Conservation (phyloP, 495 filamentous ascomycete genomes). For the Sphaerosporella brunnea region DNA sequence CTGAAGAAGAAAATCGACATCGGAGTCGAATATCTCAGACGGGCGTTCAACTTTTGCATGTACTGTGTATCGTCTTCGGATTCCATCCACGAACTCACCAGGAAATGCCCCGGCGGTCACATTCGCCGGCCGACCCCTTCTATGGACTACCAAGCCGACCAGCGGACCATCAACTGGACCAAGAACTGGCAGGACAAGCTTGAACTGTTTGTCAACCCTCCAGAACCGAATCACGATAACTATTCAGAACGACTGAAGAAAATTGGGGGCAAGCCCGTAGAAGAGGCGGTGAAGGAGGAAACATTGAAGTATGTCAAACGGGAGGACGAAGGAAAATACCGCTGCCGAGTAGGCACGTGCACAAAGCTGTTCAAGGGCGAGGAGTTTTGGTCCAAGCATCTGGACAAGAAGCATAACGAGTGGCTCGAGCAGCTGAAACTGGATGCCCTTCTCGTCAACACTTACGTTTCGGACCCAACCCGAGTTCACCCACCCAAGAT, state of each 20-base stretch:
- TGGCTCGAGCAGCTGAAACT: constrained; percentile 66
- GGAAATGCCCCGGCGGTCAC: constrained; percentile 94
- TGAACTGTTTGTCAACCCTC: constrained; percentile 33
- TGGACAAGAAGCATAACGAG: constrained; percentile 85
- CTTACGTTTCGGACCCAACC: constrained; percentile 86
- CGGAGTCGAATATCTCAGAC: constrained; percentile 85
- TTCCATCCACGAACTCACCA: constrained; percentile 81
- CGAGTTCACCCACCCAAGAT: constrained; percentile 88
- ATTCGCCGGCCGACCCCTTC: constrained; percentile 64
- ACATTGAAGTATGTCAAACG: constrained; percentile 78
- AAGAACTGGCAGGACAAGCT: constrained; percentile 96
- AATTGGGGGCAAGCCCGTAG: constrained; percentile 71
- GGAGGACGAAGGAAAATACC: constrained; percentile 88
- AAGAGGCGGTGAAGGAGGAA: constrained; percentile 76
- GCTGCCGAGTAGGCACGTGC: constrained; percentile 91
- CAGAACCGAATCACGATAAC: constrained; percentile 57
- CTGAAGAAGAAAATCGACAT: constrained; percentile 94
- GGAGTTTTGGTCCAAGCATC: constrained; percentile 90
- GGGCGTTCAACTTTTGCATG: constrained; percentile 97
- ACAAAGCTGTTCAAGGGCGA: constrained; percentile 95
- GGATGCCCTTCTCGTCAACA: constrained; percentile 81
- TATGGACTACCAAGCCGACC: constrained; percentile 77
- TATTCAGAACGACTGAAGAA: constrained; percentile 41
- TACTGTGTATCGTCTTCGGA: constrained; percentile 98
- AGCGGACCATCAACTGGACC: constrained; percentile 97